These are phyloP conservation scores for Isatis tinctoria DNA, from an alignment of 345 rosid genomes.

Conservation along the genomic window DNA sequence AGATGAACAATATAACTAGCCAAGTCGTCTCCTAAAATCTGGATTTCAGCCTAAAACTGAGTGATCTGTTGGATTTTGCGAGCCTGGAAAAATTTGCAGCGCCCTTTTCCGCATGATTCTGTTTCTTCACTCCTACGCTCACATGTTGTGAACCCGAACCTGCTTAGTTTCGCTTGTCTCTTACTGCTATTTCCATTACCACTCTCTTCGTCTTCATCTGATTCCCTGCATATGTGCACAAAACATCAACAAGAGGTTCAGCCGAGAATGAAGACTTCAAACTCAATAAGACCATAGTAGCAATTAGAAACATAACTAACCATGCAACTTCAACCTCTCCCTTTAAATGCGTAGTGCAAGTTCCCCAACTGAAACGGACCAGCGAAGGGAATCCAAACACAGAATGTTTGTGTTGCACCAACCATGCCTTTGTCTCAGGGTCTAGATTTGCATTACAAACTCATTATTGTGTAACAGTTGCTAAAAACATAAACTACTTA, in stretches of 20 bases:
- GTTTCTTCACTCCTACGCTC: conserved; percentile 69
- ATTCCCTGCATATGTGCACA: conserved; percentile 54
- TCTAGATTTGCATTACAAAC: conserved; percentile 40
- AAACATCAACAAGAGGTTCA: background rate
- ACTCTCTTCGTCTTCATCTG: conserved; percentile 62
- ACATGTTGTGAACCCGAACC: conserved; percentile 53
- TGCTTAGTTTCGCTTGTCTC: conserved; percentile 65
- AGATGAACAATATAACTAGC: background rate
- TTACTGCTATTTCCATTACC: conserved; percentile 45
- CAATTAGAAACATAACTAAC: conserved; percentile 31
- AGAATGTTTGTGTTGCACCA: conserved; percentile 61
- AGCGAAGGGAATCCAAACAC: conserved; percentile 90
- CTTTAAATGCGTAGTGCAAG: conserved; percentile 67
- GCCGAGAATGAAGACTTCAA: background rate
- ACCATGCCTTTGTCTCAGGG: conserved; percentile 90
- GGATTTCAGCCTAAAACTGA: conserved; percentile 45
- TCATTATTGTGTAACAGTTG: background rate
- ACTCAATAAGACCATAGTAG: background rate
- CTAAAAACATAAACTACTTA: background rate
- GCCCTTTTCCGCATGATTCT: conserved; percentile 82
- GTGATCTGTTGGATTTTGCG: conserved; percentile 73
- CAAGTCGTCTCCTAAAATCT: background rate
- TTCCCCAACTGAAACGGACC: conserved; percentile 97
- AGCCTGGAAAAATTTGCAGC: conserved; percentile 80
- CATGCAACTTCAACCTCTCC: conserved; percentile 65